Conservation (phyloP, 2,329 filamentous ascomycete species). For the Cladophialophora exuberans region DNA sequence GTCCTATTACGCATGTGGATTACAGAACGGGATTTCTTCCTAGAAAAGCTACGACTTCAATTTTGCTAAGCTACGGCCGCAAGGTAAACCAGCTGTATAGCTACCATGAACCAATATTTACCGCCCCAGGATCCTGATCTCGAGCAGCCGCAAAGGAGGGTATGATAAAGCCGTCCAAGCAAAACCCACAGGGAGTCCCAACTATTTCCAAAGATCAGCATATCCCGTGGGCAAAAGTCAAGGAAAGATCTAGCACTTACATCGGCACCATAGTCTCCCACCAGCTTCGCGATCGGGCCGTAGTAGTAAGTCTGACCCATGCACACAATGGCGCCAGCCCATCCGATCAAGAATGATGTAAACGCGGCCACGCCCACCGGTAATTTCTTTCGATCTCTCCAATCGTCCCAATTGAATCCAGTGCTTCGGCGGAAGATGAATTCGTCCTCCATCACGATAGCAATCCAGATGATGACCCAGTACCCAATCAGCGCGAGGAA, state of each 20-base stretch:
- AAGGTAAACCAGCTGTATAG: too few relatives aligned
- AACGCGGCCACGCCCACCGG: conserved; percentile 67
- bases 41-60: too few relatives aligned
- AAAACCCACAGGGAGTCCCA: conserved; percentile 65
- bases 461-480: conserved; percentile 70
- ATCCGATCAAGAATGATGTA: conserved; percentile 65
- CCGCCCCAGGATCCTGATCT: conserved; percentile 45
- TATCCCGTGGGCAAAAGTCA: not conserved
- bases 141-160: conserved; percentile 56
- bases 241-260: conserved; percentile 32
- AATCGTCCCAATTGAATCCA: conserved; percentile 63
- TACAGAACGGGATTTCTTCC: too few relatives aligned
- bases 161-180: conserved; percentile 62
- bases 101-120: too few relatives aligned
- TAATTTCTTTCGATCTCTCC: conserved; percentile 62
- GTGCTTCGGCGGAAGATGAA: conserved; percentile 58
- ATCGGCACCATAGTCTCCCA: conserved; percentile 63
- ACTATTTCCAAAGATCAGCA: conserved; percentile 54
- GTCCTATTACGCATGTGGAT: too few relatives aligned
- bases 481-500: conserved; percentile 73
- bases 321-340: conserved; percentile 66
- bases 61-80: too few relatives aligned
- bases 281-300: conserved; percentile 62
- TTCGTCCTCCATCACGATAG: conserved; percentile 63
- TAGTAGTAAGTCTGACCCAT: conserved; percentile 73